Evolutionary conservation across 116 monocot genomes (phyloP).

Genomic region (Dioscorea cayenensis): DNA sequence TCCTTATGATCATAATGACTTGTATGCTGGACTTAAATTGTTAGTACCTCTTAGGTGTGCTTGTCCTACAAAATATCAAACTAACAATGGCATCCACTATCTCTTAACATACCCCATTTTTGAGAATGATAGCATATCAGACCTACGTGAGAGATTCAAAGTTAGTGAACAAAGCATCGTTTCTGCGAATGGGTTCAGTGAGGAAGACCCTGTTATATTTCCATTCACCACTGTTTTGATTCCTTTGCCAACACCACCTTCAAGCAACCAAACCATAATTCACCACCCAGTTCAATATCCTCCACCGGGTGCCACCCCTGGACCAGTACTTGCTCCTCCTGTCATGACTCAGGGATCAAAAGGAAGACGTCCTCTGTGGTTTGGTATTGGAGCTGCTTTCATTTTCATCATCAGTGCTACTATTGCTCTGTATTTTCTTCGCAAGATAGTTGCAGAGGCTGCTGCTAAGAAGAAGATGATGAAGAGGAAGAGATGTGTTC

Average conservation of each 20-base stretch:
- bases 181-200: constrained; percentile 17
- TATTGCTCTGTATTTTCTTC: background rate
- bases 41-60: constrained; percentile 35
- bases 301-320: background rate
- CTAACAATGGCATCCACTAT: background rate
- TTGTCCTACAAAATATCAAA: constrained; percentile 26
- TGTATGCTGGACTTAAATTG: constrained; percentile 9
- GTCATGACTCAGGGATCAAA: background rate
- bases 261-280: background rate
- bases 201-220: background rate
- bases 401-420: background rate
- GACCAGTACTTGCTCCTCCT: constrained; percentile 1
- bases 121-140: background rate
- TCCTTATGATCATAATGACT: constrained; percentile 4
- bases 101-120: background rate
- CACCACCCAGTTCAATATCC: constrained; percentile 12
- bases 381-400: constrained; percentile 24
- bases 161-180: too few species aligned
- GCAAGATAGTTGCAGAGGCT: background rate
- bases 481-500: background rate
- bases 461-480: constrained; percentile 1
- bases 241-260: constrained; percentile 30
- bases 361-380: constrained; percentile 14
- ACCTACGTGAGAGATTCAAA: background rate
- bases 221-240: constrained; percentile 40